phyloP scores from a whole-genome alignment of 163 green algal genomes.

The Botryococcus braunii region DNA sequence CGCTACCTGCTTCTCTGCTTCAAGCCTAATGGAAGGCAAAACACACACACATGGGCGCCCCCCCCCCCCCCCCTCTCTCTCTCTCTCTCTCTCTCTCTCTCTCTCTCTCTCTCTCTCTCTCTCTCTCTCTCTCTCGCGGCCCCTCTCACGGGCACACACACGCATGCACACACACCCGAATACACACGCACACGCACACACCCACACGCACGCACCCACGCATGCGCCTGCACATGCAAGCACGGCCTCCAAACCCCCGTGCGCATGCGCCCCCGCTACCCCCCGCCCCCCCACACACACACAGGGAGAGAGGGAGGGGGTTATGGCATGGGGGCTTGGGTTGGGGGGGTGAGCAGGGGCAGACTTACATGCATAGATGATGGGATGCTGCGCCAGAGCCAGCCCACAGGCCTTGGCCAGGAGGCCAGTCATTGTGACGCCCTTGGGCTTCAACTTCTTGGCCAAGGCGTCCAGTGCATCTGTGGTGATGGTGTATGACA shows the following conservation, averaged over 20 bases:
- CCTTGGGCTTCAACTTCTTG: constrained; percentile 90
- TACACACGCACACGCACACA: no score
- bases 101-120: background rate
- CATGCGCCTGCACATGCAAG: constrained; percentile 66
- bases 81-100: background rate
- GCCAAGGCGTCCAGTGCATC: constrained; percentile 92
- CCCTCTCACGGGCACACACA: no score
- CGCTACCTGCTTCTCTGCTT: no score
- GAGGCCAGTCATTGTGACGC: constrained; percentile 96
- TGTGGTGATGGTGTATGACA: constrained; percentile 86
- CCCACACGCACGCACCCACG: background rate
- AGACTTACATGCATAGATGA: constrained; percentile 73
- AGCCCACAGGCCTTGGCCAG: constrained; percentile 86
- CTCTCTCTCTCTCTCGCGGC: no score
- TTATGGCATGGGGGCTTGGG: no score
- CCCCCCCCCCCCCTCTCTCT: no score
- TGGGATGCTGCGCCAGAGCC: constrained; percentile 84
- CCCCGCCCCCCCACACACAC: no score
- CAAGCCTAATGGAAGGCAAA: background rate
- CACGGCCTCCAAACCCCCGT: no score
- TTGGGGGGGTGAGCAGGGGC: no score
- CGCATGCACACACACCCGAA: no score
- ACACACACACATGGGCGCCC: background rate
- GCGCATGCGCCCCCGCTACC: no score
- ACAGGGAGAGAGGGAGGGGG: no score